Base-by-base conservation (phyloP, 768 basidiomycete genomes). In the Leccinum fibrillosum region DNA sequence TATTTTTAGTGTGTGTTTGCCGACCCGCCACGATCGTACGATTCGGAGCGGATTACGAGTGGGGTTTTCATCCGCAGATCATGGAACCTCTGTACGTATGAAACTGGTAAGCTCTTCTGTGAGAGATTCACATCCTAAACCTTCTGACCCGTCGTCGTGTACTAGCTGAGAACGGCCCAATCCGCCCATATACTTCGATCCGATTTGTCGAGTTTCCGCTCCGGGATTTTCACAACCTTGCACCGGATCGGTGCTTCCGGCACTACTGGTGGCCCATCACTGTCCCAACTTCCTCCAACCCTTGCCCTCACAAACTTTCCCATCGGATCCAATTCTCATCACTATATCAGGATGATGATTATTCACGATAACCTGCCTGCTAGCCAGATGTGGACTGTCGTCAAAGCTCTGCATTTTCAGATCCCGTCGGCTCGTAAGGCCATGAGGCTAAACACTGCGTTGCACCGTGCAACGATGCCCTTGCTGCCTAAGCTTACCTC, bases 381-480 rank as follows among this genome's bases (percentile, higher is more conserved):
- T 19, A 74, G 71, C 15, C 81, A 89, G 42, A 19, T 44, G 19
- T 44, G n/a, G 39, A 64, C 86, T 17, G 62, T 70, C 25, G 71
- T 34, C 32, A 5, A 17, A 21, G 21, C 76, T 7, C 65, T 91
- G 30, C 82, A 89, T 66, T 66, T 75, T 45, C 79, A 84, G 48
- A 82, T 80, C 3, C 66, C 69, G 25, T 49, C 12, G 28, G 9
- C 11, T 11, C 86, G 80, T 17, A 83, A 92, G 65, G 89, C 90
- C 88, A 91, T 64, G 80, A 83, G 55, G 62, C 73, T 39, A 81
- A 80, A 68, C 91, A 90, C 66, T 90, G 90, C 88, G 30, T 88
- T 88, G 65, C 81, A 79, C 59, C 80, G 88, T 72, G 80, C 87
- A 49, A 88, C 17, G 51, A 0, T 15, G 21, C 37, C 63, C n/a